Evolutionary conservation across 495 filamentous ascomycete genomes (phyloP), one percentile per base, ranked within the genome.

Genomic region (Tuber umbilicatum): DNA sequence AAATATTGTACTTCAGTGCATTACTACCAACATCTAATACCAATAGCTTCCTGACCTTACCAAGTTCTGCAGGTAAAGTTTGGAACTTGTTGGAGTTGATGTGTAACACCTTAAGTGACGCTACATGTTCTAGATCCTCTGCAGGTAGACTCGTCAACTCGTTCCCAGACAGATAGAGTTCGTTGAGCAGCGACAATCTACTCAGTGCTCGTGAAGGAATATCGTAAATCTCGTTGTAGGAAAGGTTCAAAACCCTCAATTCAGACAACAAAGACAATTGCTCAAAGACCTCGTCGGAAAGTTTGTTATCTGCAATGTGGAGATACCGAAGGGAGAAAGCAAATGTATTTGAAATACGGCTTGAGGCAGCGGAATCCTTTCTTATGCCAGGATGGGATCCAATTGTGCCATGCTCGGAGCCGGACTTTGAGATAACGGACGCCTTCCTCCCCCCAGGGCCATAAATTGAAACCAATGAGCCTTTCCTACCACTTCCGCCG

Each of bases 11-110:
- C 83, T 97, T 99, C 68, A 99, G 87, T n/a, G 87, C 88, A 80
- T 99, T 99, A 86, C 92, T 97, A 72, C 94, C 94, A 76, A 95
- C 94, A 84, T 99, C 95, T 55, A 99, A 86, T 37, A 97, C 90
- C 14, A 94, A 87, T 39, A 97, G 87, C 84, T 94, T 96, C 82
- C 92, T 90, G 27, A 97, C 93, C 83, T 97, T 94, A 71, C 93
- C 95, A 42, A 99, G 89, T 82, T 99, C 95, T 2, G 95, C 96
- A 0, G 95, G 96, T 2, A 99, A 87, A 39, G 94, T 94, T 78
- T 97, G 96, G 81, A 99, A 99, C 82, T 97, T 94, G 84, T 99
- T 99, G 74, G 90, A 89, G 83, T 99, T 99, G 85, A 99, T 92
- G 81, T 97, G 93, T 19, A 99, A 87, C 23, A 95, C 89, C 81